Base-by-base conservation (phyloP, 139 green algal species). In the Volvox africanus region DNA sequence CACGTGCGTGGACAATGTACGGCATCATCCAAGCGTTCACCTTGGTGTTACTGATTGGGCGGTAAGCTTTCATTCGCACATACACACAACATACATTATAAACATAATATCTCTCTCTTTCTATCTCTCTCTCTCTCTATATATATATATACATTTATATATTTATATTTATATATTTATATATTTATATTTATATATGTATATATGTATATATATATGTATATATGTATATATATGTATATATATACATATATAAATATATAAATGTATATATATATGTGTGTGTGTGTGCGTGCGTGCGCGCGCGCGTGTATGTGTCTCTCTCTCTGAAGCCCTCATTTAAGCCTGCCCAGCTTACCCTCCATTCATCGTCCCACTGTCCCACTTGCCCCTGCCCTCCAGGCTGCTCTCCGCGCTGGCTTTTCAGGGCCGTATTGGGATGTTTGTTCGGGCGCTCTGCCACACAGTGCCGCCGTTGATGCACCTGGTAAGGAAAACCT, bases 361-460 rank as follows among this genome's bases (percentile, higher is more conserved):
- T 12, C 24, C 65, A 73, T 28, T 16, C 65, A 28, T 24, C 21
- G n/a, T 73, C 65, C 21, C 11, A 16, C 24, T 28, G 21, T 2
- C 21, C 9, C 16, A 73, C 65, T 28, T 28, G 65, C 11, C 17
- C 62, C 21, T 28, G 16, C 24, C 3, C 65, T 73, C 24, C 65
- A 79, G 71, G 71, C 71, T 79, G 22, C 71, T 79, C 14, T 79
- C 71, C 71, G 35, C 71, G 26, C 71, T 79, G 26, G 71, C 71
- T 35, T 79, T 79, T 35, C 71, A 79, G 22, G 71, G 71, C 18
- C 71, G 71, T 33, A 6, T 79, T 2, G 71, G 71, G 71, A 30
- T 30, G 14, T 33, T 79, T 33, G 71, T 79, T 30, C 18, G 22
- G 26, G 22, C 26, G 24, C 26, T 35, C 2, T 79, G 35, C 20